A percentile compares a stretch with the other conserved stretches of the same genome.
phyloP scores from a whole-genome alignment of 2,329 filamentous ascomycete genomes.

The Fusarium transvaalense region DNA sequence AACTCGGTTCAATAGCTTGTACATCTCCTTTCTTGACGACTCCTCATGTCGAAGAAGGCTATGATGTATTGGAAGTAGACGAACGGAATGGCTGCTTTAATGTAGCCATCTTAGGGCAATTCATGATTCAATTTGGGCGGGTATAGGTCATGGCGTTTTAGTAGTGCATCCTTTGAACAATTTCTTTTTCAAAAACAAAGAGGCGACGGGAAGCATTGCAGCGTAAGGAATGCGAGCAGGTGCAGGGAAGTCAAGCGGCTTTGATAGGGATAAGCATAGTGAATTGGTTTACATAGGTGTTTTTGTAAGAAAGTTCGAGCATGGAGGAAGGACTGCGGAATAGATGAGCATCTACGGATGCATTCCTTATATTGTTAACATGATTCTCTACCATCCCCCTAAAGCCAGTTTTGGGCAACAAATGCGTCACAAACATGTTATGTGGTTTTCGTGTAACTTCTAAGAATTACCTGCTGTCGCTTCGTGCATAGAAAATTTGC shows the following conservation, averaged over 20 bases:
- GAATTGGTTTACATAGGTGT: conserved; percentile 14
- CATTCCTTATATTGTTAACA: background rate
- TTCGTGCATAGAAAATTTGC: conserved; percentile 17
- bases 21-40: conserved; percentile 29
- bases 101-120: conserved; percentile 22
- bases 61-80: conserved; percentile 10
- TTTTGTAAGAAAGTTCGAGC: conserved; percentile 10
- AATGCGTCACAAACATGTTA: background rate
- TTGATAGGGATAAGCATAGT: conserved; percentile 4
- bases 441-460: background rate
- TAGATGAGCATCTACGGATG: conserved; percentile 16
- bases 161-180: conserved; percentile 39
- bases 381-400: background rate
- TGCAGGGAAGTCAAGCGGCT: background rate
- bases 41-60: conserved; percentile 26
- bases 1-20: conserved; percentile 17
- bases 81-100: conserved; percentile 8
- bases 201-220: conserved; percentile 14
- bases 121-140: conserved; percentile 40
- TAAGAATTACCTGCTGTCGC: conserved; percentile 21
- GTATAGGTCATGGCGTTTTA: conserved; percentile 46
- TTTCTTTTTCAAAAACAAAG: conserved; percentile 21
- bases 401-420: background rate
- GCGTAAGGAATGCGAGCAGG: background rate
- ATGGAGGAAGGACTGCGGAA: conserved; percentile 13